phyloP scores from a whole-genome alignment of 306 rosid species.

The Acacia melanoxylon region DNA sequence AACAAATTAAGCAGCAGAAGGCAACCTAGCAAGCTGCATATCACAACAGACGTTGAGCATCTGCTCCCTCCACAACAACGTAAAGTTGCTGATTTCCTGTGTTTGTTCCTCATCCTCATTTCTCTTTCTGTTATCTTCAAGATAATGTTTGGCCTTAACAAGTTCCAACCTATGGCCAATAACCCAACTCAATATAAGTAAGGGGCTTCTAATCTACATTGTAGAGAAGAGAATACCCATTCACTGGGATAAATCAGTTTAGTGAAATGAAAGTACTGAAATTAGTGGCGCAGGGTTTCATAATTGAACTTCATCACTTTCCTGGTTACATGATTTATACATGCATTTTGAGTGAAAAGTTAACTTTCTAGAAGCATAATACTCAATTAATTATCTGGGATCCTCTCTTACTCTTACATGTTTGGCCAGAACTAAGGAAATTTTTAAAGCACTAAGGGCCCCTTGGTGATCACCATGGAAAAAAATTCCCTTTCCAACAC shows the following conservation, averaged over 20 bases:
- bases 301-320: not conserved
- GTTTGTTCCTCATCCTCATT: slow-evolving; percentile 88
- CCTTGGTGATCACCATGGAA: not conserved
- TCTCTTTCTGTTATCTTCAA: slow-evolving; percentile 69
- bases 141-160: slow-evolving; percentile 67
- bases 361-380: slow-evolving; percentile 9
- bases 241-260: slow-evolving; percentile 3
- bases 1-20: slow-evolving; percentile 65
- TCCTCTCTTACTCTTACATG: not conserved
- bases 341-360: not conserved
- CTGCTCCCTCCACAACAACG: slow-evolving; percentile 81
- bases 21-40: slow-evolving; percentile 84
- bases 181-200: slow-evolving; percentile 43
- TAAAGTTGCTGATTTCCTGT: slow-evolving; percentile 75
- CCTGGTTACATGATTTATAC: slow-evolving; percentile 3
- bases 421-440: not conserved
- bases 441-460: slow-evolving; percentile 18
- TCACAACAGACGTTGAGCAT: slow-evolving; percentile 51
- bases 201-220: slow-evolving; percentile 24
- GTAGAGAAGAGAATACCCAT: not conserved
- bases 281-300: slow-evolving; percentile 2
- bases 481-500: not conserved
- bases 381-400: not conserved
- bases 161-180: slow-evolving; percentile 65
- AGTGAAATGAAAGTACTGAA: not conserved